Evolutionary conservation across 2,329 filamentous ascomycete genomes (phyloP), one percentile per base, ranked within the genome.

Genomic region (Fusarium sp.): DNA sequence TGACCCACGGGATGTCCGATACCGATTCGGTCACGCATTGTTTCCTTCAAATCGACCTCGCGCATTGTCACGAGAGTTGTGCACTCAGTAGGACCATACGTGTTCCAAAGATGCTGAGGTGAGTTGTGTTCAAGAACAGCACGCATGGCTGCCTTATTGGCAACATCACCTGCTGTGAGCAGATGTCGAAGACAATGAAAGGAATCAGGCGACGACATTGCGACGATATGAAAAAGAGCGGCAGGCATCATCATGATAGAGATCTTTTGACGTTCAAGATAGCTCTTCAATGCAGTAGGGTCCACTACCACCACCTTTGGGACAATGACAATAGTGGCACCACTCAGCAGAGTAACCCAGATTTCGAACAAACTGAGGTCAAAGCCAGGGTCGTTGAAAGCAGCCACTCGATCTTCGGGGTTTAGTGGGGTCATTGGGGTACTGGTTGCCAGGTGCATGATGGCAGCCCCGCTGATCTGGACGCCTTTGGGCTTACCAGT

Each of bases 71-170:
- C 53, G 12, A 56, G 43, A n/a, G 53, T 56, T 3, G 53, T 56
- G 6, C 42, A 56, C 21, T 56, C 53, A 49, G 53, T 49, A 3
- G 53, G 53, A 12, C 53, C 53, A 31, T 49, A 56, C 3, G 53
- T 56, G 43, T 56, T 56, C 53, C 53, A 56, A 31, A 56, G 53
- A 39, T 39, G 43, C 16, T 39, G 33, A 6, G 43, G 53, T 9
- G 53, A 31, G 20, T 7, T 49, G 33, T 49, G 6, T 20, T 56
- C 43, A 26, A 56, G 43, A 21, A 56, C 53, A 10, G 13, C 10
- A 2, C 43, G 31, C 33, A 56, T 56, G 43, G 53, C 53, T 1
- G 9, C 11, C 43, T 24, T 56, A 8, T 24, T 49, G 24, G 53
- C 43, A 39, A 56, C 53, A 24, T 56, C 53, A 6, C 43, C 43